Percentiles rank a stretch among this genome's conserved stretches.
phyloP scores from a whole-genome alignment of 176 grass and related monocot species.

The Zoysia pacifica region DNA sequence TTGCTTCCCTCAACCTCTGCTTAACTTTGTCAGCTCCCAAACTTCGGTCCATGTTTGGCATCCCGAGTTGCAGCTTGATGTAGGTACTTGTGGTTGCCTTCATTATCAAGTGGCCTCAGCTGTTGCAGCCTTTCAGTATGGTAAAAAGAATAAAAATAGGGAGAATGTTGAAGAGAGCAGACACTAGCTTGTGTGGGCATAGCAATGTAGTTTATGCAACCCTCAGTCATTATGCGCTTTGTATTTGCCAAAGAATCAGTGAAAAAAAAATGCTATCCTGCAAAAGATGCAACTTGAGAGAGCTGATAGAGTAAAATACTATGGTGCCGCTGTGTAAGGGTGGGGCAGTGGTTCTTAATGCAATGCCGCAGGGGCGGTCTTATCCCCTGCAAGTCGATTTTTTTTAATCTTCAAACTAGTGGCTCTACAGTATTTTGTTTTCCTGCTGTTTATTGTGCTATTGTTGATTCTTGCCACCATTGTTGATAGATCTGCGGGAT shows the following conservation, averaged over 20 bases:
- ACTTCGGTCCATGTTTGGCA: background rate
- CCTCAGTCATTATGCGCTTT: background rate
- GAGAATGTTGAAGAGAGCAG: background rate
- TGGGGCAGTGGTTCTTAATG: too few species aligned
- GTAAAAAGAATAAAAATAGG: background rate
- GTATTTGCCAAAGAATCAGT: background rate
- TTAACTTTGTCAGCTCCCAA: background rate
- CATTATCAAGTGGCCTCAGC: background rate
- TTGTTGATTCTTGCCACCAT: constrained; percentile 16
- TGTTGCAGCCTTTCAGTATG: background rate
- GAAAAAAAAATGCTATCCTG: background rate
- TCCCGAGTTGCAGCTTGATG: background rate
- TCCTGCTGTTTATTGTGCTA: background rate
- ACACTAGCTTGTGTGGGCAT: background rate
- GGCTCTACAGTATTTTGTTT: background rate
- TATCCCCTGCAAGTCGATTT: background rate
- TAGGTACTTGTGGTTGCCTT: background rate
- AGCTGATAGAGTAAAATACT: background rate
- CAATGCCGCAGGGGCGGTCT: too few species aligned
- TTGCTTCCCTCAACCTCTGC: too few species aligned
- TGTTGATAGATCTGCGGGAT: constrained; percentile 52
- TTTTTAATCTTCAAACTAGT: background rate
- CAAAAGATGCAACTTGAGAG: background rate
- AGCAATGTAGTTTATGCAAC: background rate
- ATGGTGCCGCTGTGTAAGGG: too few species aligned